Base-by-base conservation (phyloP, 371 early-diverging fungal species). In the Mucor irregularis region DNA sequence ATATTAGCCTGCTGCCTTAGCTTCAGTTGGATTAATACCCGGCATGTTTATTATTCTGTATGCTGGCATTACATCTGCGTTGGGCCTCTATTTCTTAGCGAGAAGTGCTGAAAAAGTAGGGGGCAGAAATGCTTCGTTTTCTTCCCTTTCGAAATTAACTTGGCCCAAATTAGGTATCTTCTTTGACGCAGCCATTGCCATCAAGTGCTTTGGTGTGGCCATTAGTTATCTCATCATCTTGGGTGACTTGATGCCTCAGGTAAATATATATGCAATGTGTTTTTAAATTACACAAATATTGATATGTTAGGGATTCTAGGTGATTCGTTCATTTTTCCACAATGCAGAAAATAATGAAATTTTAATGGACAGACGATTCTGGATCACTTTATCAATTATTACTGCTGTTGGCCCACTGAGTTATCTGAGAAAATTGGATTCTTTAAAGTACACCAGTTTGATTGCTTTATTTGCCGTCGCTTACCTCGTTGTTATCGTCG, bases 171-270 rank as follows among this genome's bases (percentile, higher is more conserved):
- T 96, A 4, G 92, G 92, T 5, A 74, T 95, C 16, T 83, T 88
- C 35, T 96, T 99, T 63, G 99, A 99, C 66, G 51, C 90, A 29
- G 98, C 99, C 30, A 97, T 99, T 62, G 99, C 99, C 29, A 78
- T 99, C 65, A 99, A 99, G 71, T 99, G 99, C 69, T 99, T 99
- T 81, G 99, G 99, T 24, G 99, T 99, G 2, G 88, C 94, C n/a
- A 81, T 95, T 29, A 96, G 97, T n/a, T 99, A 99, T 71, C 74
- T 99, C 38, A 92, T 99, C 46, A 97, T 99, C 57, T 84, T 95
- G 57, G 96, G 97, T 48, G 95, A 97, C 43, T 71, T 99, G 51
- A 90, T 97, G 86, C 93, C 94, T 0, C 83, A 87, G 62, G 89
- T 93, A 56, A 56, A 34, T 17, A 44, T n/a, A 7, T 9, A 14